A percentile compares a stretch with the other conserved stretches of the same genome.
These are phyloP conservation scores for Avena atlantica DNA, from an alignment of 176 grass and related monocot genomes.

Conservation along the genomic window DNA sequence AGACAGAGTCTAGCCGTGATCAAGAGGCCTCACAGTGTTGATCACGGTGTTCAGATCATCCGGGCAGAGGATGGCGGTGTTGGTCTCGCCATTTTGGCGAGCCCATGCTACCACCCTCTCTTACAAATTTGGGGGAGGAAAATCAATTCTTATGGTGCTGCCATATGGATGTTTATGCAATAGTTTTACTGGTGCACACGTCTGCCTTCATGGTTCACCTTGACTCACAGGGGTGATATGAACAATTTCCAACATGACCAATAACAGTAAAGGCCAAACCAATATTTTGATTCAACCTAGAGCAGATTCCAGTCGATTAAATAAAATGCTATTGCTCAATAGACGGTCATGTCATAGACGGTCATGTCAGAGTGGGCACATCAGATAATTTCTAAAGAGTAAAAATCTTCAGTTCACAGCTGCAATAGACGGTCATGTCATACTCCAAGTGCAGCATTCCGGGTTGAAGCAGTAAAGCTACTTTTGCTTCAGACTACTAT, in stretches of 20 bases:
- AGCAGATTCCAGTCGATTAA: no score
- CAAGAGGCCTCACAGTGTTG: background rate
- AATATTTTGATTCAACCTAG: no score
- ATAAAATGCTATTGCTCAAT: no score
- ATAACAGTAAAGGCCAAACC: no score
- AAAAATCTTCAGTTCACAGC: background rate
- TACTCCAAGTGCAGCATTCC: background rate
- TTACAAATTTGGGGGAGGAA: background rate
- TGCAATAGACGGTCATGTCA: background rate
- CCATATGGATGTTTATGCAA: background rate
- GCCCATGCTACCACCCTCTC: background rate
- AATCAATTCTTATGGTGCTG: background rate
- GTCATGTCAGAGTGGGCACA: background rate
- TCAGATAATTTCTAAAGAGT: background rate
- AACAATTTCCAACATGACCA: no score
- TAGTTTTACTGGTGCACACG: background rate
- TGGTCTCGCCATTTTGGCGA: background rate
- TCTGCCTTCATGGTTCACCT: background rate
- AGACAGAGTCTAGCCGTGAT: background rate
- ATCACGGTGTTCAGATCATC: background rate
- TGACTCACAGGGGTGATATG: no score
- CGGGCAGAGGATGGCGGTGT: background rate
- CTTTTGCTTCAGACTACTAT: background rate
- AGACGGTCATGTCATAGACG: no score
- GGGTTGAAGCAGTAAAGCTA: background rate